Base-by-base conservation (phyloP, 2,329 filamentous ascomycete species). In the Zymoseptoria pseudotritici region DNA sequence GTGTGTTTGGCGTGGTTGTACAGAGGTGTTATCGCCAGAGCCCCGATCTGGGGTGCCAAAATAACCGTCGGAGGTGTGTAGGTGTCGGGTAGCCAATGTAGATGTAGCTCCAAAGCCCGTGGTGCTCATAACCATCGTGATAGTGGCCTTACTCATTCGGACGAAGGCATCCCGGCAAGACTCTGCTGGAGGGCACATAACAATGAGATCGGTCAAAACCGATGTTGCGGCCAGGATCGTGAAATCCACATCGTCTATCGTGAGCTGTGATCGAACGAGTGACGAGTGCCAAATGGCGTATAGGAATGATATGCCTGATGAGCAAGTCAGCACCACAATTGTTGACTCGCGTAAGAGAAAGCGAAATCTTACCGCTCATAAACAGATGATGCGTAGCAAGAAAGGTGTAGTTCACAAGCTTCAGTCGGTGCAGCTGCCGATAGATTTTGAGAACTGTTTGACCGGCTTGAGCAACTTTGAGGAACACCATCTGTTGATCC, bases 281-380 rank as follows among this genome's bases (percentile, higher is more conserved):
- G 90, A 86, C 10, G 93, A 97, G 75, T 97, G 93, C 93, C 93
- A 97, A 60, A 97, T 94, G 20, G 94, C 92, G 74, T 97, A 97
- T 2, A 97, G 81, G 74, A 97, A 97, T 22, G 93, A 96, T 61
- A 97, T 87, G 55, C 84, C 83, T 85, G 67, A 13, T n/a, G 53
- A 2, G 8, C n/a, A 2, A 36, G 46, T 65, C 36, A 65, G 63
- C 50, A 20, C 20, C 17, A 26, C 11, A 20, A 31, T 22, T 20
- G 19, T 50, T n/a, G 46, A 29, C 20, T 26, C 20, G 36, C 5
- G 26, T 59, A 26, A 26, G 56, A 59, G 20, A 22, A 17, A 52
- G 26, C 26, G 7, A 29, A 8, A 13, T 71, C 79, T 70, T 87
- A 76, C 92, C 93, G 26, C 93, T 93, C 89, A 96, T 97, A 77